Evolutionary conservation across 2,329 filamentous ascomycete species (phyloP).

Genomic region (Teratosphaeriaceae sp.): DNA sequence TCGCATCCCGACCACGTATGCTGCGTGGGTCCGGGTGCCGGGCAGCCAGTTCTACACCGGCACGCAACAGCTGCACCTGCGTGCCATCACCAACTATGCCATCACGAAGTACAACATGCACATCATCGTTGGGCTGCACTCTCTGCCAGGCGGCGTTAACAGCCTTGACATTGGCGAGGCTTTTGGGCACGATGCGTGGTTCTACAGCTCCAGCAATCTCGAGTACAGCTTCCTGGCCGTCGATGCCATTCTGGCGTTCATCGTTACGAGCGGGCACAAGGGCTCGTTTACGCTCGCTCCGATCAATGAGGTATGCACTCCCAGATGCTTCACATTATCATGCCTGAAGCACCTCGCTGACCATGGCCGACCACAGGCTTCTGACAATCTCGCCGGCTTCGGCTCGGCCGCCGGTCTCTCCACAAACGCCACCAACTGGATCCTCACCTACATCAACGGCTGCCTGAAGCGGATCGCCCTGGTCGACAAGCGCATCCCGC

Average conservation of each 20-base stretch:
- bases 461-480: slow-evolving; percentile 20
- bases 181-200: slow-evolving; percentile 28
- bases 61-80: slow-evolving; percentile 26
- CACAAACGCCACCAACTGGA: slow-evolving; percentile 25
- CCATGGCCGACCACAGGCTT: slow-evolving; percentile 9
- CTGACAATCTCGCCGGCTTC: slow-evolving; percentile 31
- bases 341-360: neutral
- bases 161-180: slow-evolving; percentile 19
- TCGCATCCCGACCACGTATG: slow-evolving; percentile 31
- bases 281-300: slow-evolving; percentile 30
- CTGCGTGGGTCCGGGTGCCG: slow-evolving; percentile 31
- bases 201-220: slow-evolving; percentile 28
- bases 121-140: slow-evolving; percentile 28
- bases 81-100: slow-evolving; percentile 28
- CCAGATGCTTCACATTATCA: too few species aligned
- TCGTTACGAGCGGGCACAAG: slow-evolving; percentile 21
- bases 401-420: slow-evolving; percentile 27
- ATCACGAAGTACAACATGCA: slow-evolving; percentile 31
- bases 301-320: slow-evolving; percentile 32
- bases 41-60: slow-evolving; percentile 28
- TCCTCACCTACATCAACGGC: slow-evolving; percentile 29
- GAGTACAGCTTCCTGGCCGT: slow-evolving; percentile 27
- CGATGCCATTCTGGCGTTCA: slow-evolving; percentile 26
- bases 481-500: slow-evolving; percentile 25
- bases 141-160: slow-evolving; percentile 27